Percentiles rank a stretch among this genome's conserved stretches.
These are phyloP conservation scores for Dryadomyces sulphureus DNA, from an alignment of 2,329 filamentous ascomycete species.

Conservation along the genomic window DNA sequence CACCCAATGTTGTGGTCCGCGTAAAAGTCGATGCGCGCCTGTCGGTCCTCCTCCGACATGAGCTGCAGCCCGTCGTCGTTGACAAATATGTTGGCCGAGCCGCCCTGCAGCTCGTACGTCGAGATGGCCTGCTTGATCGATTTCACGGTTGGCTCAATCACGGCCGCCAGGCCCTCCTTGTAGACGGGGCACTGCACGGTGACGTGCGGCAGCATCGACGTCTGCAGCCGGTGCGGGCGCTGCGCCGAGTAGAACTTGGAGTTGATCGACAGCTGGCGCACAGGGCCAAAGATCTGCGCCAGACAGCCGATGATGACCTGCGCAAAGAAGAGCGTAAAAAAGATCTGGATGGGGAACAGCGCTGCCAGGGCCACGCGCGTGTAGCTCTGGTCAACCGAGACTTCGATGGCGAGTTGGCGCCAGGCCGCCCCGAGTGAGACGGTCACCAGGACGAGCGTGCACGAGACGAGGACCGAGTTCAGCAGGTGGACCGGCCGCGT, in stretches of 20 bases:
- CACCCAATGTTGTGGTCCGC: slow-evolving; percentile 55
- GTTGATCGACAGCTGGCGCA: slow-evolving; percentile 58
- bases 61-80: slow-evolving; percentile 64
- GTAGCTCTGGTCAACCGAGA: slow-evolving; percentile 48
- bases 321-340: slow-evolving; percentile 71
- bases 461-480: slow-evolving; percentile 52
- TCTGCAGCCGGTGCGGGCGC: slow-evolving; percentile 47
- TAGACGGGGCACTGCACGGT: slow-evolving; percentile 83
- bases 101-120: slow-evolving; percentile 62
- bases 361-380: slow-evolving; percentile 48
- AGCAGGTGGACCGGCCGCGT: slow-evolving; percentile 51
- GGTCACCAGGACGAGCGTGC: slow-evolving; percentile 52
- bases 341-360: slow-evolving; percentile 57
- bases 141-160: slow-evolving; percentile 64
- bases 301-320: slow-evolving; percentile 66
- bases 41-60: slow-evolving; percentile 45
- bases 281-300: slow-evolving; percentile 61
- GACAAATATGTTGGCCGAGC: slow-evolving; percentile 64
- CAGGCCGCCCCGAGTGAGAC: slow-evolving; percentile 55
- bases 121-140: slow-evolving; percentile 67
- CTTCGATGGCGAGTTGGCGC: slow-evolving; percentile 53
- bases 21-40: slow-evolving; percentile 52
- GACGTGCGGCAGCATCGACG: slow-evolving; percentile 48
- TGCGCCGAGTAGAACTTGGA: slow-evolving; percentile 70
- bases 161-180: slow-evolving; percentile 63